These are phyloP conservation scores for Macrolepiota fuliginosa DNA, from an alignment of 768 basidiomycete species.

Conservation along the genomic window DNA sequence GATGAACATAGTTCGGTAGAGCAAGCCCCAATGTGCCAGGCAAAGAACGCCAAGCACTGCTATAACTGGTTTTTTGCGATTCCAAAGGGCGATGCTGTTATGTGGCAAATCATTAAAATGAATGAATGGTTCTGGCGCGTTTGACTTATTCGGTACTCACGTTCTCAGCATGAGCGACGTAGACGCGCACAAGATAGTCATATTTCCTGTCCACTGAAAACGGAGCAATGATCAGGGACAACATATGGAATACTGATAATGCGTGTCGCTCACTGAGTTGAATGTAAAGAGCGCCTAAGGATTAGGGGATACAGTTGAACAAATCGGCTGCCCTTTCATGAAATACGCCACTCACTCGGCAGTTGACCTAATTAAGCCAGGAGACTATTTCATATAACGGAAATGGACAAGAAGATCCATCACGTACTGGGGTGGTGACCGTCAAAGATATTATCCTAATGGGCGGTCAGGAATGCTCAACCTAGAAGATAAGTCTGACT, in stretches of 20 bases:
- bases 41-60: constrained; percentile 51
- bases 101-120: constrained; percentile 1
- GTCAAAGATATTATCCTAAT: constrained; percentile 57
- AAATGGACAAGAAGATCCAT: neutral
- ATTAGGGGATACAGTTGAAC: constrained; percentile 8
- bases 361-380: constrained; percentile 47
- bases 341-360: constrained; percentile 40
- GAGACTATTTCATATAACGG: constrained; percentile 13
- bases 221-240: neutral
- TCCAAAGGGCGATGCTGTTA: constrained; percentile 62
- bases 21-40: constrained; percentile 61
- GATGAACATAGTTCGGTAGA: constrained; percentile 71
- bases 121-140: constrained; percentile 5
- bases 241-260: neutral
- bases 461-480: neutral
- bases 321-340: neutral
- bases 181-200: constrained; percentile 63
- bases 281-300: constrained; percentile 61
- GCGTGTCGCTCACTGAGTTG: constrained; percentile 49
- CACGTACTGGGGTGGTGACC: constrained; percentile 42
- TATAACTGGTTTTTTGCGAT: constrained; percentile 50
- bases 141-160: constrained; percentile 31
- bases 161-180: constrained; percentile 72
- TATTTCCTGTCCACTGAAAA: constrained; percentile 57
- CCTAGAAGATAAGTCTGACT: constrained; percentile 21